A percentile compares a stretch with the other conserved stretches of the same genome.
Conservation (phyloP, 1,284 basidiomycete species). For the Trametes hirsuta region DNA sequence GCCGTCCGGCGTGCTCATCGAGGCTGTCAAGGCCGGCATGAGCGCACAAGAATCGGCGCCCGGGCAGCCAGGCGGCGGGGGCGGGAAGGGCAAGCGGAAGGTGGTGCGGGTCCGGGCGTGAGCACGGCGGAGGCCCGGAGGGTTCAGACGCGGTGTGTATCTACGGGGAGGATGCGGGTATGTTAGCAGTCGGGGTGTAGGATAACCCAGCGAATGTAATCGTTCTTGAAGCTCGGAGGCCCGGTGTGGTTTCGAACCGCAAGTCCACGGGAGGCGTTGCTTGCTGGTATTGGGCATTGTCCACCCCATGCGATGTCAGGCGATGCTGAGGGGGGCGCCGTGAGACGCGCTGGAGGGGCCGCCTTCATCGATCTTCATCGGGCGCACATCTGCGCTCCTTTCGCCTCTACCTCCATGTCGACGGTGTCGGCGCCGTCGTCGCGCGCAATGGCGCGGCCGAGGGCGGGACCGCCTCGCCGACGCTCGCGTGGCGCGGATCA, state of each 20-base stretch:
- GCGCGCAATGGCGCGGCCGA: background rate
- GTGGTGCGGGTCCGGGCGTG: conserved; percentile 74
- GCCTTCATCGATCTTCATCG: conserved; percentile 19
- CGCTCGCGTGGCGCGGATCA: conserved; percentile 11
- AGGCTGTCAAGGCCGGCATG: conserved; percentile 82
- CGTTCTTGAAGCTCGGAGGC: background rate
- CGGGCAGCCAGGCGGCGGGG: conserved; percentile 38
- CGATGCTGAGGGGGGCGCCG: conserved; percentile 9
- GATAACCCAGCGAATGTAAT: conserved; percentile 21
- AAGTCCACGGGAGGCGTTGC: background rate
- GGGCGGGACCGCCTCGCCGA: background rate
- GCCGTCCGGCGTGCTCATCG: conserved; percentile 71
- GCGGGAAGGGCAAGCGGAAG: conserved; percentile 74
- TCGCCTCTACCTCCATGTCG: conserved; percentile 15
- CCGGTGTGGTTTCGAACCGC: background rate
- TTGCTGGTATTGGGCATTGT: background rate
- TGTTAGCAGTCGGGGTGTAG: conserved; percentile 17
- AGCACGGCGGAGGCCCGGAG: conserved; percentile 36
- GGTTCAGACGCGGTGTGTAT: background rate
- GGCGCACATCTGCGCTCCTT: conserved; percentile 13
- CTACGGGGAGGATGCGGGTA: conserved; percentile 8
- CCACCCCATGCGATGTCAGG: background rate
- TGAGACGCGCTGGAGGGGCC: conserved; percentile 15
- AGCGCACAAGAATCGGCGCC: conserved; percentile 54
- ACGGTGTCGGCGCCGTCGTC: background rate